Conservation (phyloP, 768 basidiomycete genomes). For the Russula sp. region DNA sequence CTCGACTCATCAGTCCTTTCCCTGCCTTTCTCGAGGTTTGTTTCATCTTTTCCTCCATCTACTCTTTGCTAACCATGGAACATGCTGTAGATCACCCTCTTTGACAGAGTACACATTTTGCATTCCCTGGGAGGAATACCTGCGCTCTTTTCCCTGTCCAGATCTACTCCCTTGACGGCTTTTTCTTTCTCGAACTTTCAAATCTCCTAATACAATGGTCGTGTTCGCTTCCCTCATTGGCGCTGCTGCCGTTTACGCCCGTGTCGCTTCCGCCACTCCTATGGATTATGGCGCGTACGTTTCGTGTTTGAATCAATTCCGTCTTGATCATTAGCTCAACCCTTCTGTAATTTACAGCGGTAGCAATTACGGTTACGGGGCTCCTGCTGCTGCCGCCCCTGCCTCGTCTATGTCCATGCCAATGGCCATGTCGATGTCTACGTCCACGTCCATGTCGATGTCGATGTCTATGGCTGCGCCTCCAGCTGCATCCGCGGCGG, state of each 20-base stretch:
- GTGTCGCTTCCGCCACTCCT: slow-evolving; percentile 46
- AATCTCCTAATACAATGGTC: slow-evolving; percentile 48
- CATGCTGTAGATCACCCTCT: slow-evolving; percentile 53
- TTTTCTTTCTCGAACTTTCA: slow-evolving; percentile 30
- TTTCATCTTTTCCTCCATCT: not conserved
- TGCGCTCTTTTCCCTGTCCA: slow-evolving; percentile 37
- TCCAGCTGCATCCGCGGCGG: slow-evolving; percentile 31
- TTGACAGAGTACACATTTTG: slow-evolving; percentile 59
- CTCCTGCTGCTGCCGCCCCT: not conserved
- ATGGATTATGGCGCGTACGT: slow-evolving; percentile 28
- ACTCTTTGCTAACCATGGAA: slow-evolving; percentile 1
- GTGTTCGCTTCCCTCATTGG: slow-evolving; percentile 48
- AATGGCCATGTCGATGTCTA: not conserved
- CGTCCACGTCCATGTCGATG: too few relatives aligned
- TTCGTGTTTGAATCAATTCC: too few relatives aligned
- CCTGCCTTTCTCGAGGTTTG: slow-evolving; percentile 35
- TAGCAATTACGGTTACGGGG: not conserved
- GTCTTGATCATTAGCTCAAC: not conserved
- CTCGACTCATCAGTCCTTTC: slow-evolving; percentile 51
- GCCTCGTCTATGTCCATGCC: not conserved
- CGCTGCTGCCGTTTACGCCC: slow-evolving; percentile 48
- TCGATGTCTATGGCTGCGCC: not conserved
- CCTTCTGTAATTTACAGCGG: slow-evolving; percentile 18
- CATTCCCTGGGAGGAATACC: slow-evolving; percentile 57
- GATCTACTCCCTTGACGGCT: slow-evolving; percentile 43